phyloP scores from a whole-genome alignment of 345 rosid genomes.

The Garcia nutans region DNA sequence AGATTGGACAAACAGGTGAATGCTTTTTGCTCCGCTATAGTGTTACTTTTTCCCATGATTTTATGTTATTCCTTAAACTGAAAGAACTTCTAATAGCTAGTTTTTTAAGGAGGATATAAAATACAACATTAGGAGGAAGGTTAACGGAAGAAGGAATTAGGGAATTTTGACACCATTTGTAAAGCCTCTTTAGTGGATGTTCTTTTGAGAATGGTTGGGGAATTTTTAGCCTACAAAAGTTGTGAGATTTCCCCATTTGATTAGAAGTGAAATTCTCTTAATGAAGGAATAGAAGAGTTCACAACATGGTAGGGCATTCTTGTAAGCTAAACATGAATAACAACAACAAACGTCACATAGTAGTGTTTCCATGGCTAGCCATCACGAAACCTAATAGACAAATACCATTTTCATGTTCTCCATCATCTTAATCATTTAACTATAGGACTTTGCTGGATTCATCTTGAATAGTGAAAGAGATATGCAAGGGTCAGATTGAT shows the following conservation, averaged over 20 bases:
- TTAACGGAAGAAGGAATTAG: background rate
- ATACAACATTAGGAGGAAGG: background rate
- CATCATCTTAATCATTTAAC: too few species aligned
- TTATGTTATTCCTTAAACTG: background rate
- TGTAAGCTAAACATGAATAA: background rate
- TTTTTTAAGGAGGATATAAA: background rate
- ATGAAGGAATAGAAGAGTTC: background rate
- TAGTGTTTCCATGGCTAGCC: too few species aligned
- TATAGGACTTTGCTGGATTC: too few species aligned
- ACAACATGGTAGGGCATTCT: background rate
- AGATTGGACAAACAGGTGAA: constrained; percentile 71
- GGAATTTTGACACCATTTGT: background rate
- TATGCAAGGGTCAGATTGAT: too few species aligned
- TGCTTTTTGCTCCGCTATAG: constrained; percentile 6
- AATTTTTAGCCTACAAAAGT: background rate
- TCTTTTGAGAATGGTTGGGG: background rate
- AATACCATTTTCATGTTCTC: too few species aligned
- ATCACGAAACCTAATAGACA: too few species aligned
- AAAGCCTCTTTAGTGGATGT: background rate
- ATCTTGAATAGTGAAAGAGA: too few species aligned
- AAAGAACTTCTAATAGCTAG: constrained; percentile 2
- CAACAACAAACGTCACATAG: too few species aligned
- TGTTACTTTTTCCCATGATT: constrained; percentile 2
- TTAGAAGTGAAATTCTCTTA: background rate
- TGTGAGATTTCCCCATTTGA: background rate